Base-by-base conservation (phyloP, 2,329 filamentous ascomycete species). In the Emergomyces orientalis region DNA sequence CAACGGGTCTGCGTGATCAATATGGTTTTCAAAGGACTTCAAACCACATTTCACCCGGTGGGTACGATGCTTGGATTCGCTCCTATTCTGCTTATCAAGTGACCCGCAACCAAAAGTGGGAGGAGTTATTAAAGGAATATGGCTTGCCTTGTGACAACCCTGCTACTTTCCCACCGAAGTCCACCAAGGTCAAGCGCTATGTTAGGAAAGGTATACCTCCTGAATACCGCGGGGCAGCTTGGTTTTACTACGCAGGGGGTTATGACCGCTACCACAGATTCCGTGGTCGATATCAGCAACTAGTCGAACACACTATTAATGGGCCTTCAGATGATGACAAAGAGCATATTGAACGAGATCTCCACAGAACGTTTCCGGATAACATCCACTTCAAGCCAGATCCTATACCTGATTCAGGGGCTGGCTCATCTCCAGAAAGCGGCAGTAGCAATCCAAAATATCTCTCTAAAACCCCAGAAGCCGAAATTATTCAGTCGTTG, bases 241-340 rank as follows among this genome's bases (percentile, higher is more conserved):
- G 93, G 93, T 97, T 96, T 75, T 97, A 89, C 78, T 97, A 97
- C 73, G 91, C 91, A 13, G 91, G 91, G 25, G 93, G 93, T 1
- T 91, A 91, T 30, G 86, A 87, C 55, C 88, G 91, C 67, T 75
- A 96, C 64, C 84, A 86, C 60, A 88, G 90, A 70, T 84, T 95
- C 69, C 83, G 86, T 5, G 90, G 90, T 0, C 78, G 93, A 19
- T 97, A 97, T 72, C 83, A 86, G 60, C 81, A 86, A 60, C 78
- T 95, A 47, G 79, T 94, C 39, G 79, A 82, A 62, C 81, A 84
- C 65, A 85, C 89, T 41, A 87, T 88, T 70, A 80, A 84, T 19
- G 78, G 79, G 62, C 79, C 87, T n/a, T 85, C 78, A 68, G 83
- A 87, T 67, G 84, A 90, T 60, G 91, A 97, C 69, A 82, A 88